Base-by-base conservation (phyloP, 805 yeast genomes). In the Isabelozyma pseudorhagii region DNA sequence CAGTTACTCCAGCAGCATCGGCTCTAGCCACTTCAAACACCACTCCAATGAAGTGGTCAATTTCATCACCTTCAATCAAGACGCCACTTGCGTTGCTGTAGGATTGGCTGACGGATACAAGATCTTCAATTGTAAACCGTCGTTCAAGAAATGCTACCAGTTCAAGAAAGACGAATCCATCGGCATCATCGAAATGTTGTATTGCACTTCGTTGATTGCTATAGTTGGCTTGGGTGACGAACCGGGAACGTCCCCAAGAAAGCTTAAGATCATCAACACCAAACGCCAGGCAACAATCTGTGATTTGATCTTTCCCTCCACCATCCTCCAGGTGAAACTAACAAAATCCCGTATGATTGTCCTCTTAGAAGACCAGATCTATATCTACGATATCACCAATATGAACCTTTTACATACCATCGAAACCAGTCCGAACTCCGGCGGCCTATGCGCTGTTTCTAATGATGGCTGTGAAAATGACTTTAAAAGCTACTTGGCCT, bases 131-230 rank as follows among this genome's bases (percentile, higher is more conserved):
- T 91, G 97, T 67, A 91, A 87, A 54, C 63, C 66, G 7, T 51
- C 51, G 4, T 60, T 64, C 42, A 63, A 62, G 36, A 65, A 67
- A 44, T 67, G 74, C 52, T 70, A 58, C 50, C 70, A 66, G 50
- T 59, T 61, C 41, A 59, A 61, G 38, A 63, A 62, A 46, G 66
- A 66, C 46, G 85, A 84, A 44, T 80, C 88, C 1, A 79, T 84
- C 10, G 85, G 85, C 1, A 78, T 88, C 1, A 84, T 90, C 9
- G 97, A 91, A 63, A 92, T 94, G 97, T 79, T 93, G 25, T 93
- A 91, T 61, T 79, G 91, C 41, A 90, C 98, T 0, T 87, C 96
- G 5, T 74, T 93, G 38, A 80, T 94, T 21, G 97, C 96, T 0
- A 72, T 89, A 6, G 96, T 89, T 2, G 93, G 91, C 7, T 71